Evolutionary conservation across 208 protist genomes (phyloP).

Genomic region (Acanthamoeba triangularis): DNA sequence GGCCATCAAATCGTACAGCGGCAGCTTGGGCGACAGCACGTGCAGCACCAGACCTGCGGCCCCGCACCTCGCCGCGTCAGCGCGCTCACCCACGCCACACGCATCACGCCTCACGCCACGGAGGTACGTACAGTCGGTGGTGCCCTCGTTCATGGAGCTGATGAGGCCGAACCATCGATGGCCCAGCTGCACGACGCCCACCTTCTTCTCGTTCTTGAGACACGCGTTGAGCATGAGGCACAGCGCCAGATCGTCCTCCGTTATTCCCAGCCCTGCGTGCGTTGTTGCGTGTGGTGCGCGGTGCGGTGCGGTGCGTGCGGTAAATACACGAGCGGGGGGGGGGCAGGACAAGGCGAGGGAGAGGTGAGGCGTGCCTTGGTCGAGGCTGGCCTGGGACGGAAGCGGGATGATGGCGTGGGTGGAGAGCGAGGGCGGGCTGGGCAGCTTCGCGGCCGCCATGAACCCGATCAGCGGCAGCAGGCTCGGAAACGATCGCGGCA

Average conservation of each 20-base stretch:
- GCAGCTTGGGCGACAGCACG: constrained; percentile 45
- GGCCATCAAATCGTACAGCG: constrained; percentile 15
- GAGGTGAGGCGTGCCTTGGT: not conserved
- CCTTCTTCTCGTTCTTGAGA: constrained; percentile 51
- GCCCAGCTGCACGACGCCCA: constrained; percentile 28
- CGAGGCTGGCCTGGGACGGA: not conserved
- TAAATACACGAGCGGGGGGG: too few relatives aligned
- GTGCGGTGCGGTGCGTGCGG: too few relatives aligned
- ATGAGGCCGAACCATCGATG: constrained; percentile 36
- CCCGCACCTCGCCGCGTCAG: too few relatives aligned
- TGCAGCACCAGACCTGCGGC: constrained; percentile 21
- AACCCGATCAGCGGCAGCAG: constrained; percentile 47
- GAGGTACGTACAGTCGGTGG: constrained; percentile 3
- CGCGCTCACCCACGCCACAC: not conserved
- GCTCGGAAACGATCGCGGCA: constrained; percentile 19
- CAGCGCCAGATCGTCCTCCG: constrained; percentile 20
- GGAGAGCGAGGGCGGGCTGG: constrained; percentile 41
- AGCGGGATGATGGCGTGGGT: constrained; percentile 42
- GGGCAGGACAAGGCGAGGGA: too few relatives aligned
- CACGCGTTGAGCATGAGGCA: constrained; percentile 56
- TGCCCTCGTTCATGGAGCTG: constrained; percentile 10
- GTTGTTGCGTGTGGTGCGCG: not conserved
- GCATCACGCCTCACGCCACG: not conserved
- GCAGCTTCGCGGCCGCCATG: constrained; percentile 38
- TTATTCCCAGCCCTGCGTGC: not conserved